Conservation (phyloP, 2,329 filamentous ascomycete species). For the Biscogniauxia marginata region DNA sequence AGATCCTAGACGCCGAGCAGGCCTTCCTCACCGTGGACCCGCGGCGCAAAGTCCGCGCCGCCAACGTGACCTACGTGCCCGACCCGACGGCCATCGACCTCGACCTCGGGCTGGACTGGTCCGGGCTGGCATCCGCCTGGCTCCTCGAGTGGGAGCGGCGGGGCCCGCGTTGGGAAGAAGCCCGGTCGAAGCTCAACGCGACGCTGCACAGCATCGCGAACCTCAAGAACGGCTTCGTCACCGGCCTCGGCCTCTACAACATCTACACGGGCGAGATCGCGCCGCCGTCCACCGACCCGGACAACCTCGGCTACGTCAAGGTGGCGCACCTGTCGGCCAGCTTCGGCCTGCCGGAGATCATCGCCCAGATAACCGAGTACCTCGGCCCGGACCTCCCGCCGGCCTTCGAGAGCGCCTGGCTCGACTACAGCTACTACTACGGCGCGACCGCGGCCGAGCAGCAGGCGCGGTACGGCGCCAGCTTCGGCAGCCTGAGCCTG, state of each 20-base stretch:
- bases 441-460: conserved; percentile 49
- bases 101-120: conserved; percentile 59
- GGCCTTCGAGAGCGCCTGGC: conserved; percentile 53
- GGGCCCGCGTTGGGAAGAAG: conserved; percentile 52
- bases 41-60: conserved; percentile 53
- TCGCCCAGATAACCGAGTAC: conserved; percentile 54
- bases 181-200: conserved; percentile 47
- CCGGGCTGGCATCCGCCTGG: conserved; percentile 55
- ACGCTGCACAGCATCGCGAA: conserved; percentile 51
- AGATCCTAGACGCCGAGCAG: conserved; percentile 51
- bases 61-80: conserved; percentile 47
- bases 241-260: conserved; percentile 53
- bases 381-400: conserved; percentile 43
- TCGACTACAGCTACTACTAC: conserved; percentile 62
- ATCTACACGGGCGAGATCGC: conserved; percentile 47
- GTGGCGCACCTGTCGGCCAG: conserved; percentile 57
- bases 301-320: conserved; percentile 49
- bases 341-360: conserved; percentile 58
- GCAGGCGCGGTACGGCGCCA: conserved; percentile 48
- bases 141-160: conserved; percentile 60
- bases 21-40: conserved; percentile 55
- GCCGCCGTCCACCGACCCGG: conserved; percentile 51
- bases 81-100: conserved; percentile 45
- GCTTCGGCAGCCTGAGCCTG: conserved; percentile 47
- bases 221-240: conserved; percentile 59